phyloP scores from a whole-genome alignment of 169 alveolate species.

The Plasmodium sp. region DNA sequence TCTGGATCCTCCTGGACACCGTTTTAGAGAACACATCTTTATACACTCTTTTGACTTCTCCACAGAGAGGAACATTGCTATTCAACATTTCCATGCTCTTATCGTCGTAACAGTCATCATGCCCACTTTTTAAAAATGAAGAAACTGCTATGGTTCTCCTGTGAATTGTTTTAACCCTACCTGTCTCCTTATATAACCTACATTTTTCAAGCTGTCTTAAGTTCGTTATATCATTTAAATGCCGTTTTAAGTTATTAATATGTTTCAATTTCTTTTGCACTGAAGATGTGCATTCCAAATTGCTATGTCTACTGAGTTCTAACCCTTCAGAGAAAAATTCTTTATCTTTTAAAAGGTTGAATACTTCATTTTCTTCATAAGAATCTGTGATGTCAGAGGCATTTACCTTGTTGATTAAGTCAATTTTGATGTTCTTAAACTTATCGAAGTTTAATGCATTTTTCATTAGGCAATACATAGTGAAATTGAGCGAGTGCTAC shows the following conservation, averaged over 20 bases:
- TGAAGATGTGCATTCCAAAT: conserved; percentile 18
- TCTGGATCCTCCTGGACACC: conserved; percentile 33
- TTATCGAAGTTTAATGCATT: conserved; percentile 66
- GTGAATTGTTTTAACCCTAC: not conserved
- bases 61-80: not conserved
- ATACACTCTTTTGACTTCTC: not conserved
- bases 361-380: conserved; percentile 68
- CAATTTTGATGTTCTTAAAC: conserved; percentile 61
- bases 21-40: conserved; percentile 26
- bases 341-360: conserved; percentile 64
- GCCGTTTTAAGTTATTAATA: conserved; percentile 34
- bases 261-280: conserved; percentile 30
- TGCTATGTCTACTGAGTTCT: not conserved
- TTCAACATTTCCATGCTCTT: conserved; percentile 4
- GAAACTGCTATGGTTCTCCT: not conserved
- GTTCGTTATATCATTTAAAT: conserved; percentile 38
- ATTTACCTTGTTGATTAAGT: conserved; percentile 44
- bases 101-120: not conserved
- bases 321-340: conserved; percentile 10
- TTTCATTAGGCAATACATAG: conserved; percentile 52
- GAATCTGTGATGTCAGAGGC: conserved; percentile 21
- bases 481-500: conserved; percentile 23
- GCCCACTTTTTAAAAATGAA: conserved; percentile 25
- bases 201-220: conserved; percentile 14
- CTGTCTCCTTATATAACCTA: not conserved